These are phyloP conservation scores for Tetraselmis chui DNA, from an alignment of 139 green algal species.

Conservation along the genomic window DNA sequence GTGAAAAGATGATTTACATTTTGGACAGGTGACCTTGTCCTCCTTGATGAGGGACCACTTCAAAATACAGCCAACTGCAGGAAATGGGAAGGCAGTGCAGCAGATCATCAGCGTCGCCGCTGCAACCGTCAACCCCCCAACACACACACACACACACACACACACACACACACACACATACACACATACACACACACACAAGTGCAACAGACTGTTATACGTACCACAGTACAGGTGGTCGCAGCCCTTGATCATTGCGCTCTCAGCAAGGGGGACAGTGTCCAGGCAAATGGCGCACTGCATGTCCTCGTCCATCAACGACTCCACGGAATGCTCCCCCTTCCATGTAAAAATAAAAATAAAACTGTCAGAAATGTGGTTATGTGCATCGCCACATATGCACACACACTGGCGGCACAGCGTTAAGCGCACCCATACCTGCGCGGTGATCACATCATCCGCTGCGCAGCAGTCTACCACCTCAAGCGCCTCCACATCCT, in stretches of 20 bases:
- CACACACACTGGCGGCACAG: no score
- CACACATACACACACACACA: background rate
- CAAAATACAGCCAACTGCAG: background rate
- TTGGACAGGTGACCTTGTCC: background rate
- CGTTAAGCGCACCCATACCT: background rate
- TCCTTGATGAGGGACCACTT: background rate
- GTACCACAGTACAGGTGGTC: background rate
- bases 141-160: no score
- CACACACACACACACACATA: no score
- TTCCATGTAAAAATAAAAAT: background rate
- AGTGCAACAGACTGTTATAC: background rate
- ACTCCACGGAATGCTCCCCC: background rate
- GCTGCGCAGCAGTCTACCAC: background rate
- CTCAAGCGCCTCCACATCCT: background rate
- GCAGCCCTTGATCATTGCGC: background rate
- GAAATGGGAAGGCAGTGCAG: background rate
- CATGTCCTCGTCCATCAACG: background rate
- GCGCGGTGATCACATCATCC: background rate
- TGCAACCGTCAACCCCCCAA: background rate
- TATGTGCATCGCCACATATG: background rate
- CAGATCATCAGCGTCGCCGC: background rate
- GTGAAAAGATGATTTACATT: background rate
- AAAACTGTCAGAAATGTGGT: background rate
- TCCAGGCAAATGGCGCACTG: background rate
- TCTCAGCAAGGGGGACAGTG: background rate